Evolutionary conservation across 164 flowering plant genomes (phyloP), one percentile per base, ranked within the genome.

Genomic region (Annona cherimola): DNA sequence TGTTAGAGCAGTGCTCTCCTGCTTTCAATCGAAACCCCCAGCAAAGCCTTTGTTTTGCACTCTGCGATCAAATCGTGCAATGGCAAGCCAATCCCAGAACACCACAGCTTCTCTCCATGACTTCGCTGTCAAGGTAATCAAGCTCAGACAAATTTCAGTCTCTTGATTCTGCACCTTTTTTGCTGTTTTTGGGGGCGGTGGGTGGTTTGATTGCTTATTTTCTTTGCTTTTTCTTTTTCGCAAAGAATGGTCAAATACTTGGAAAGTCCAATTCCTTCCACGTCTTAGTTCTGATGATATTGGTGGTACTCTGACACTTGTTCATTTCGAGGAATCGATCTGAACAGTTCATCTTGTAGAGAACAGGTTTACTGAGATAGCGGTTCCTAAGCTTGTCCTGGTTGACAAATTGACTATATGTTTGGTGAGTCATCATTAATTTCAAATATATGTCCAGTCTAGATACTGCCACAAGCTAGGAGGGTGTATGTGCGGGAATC

Each of bases 111-210:
- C 88, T 1, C 62, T 87, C 64, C 79, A 86, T 68, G 85, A 86
- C 18, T 87, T 89, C 79, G 83, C 88, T 66, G 90, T 89, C 42
- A 87, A 88, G 86, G 92, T 87, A 68, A 1, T 79, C 61, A 45
- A n/a, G 57, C 57, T 50, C 35, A 16, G 14, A 9, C 14, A 11
- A 3, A 50, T 50, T 16, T 50, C 57, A 5, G 14, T 50, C 8
- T 50, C 9, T 50, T 16, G 4, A 50, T 50, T 12, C 14, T 2
- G 55, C 55, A 46, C 11, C 55, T 46, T 46, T 6, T 46, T 6
- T 46, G 55, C 55, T 46, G 1, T 46, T 46, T 46, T 7, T 46
- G 1, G 54, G 54, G 5, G 54, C 54, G 5, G 5, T 46, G 54
- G 57, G 9, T 50, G 9, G 14, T 50, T 9, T 50, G 57, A 26